Evolutionary conservation across 331 rosid species (phyloP).

Genomic region (Erythrophleum ivorense): DNA sequence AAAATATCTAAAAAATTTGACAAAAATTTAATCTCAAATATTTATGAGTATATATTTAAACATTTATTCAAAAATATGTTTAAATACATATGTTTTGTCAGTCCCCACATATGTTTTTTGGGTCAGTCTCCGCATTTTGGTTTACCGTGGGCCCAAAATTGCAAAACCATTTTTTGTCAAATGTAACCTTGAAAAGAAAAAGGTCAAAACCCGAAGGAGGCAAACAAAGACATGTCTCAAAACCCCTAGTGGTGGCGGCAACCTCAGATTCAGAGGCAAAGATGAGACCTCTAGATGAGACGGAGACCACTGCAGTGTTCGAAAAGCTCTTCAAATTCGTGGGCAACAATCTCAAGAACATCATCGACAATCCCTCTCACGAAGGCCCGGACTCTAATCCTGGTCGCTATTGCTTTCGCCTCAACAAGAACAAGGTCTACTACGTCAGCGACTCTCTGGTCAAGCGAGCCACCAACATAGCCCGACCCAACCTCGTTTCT

Average conservation of each 20-base stretch:
- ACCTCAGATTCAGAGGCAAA: not conserved
- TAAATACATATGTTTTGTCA: no score
- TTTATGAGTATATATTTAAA: no score
- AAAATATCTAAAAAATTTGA: no score
- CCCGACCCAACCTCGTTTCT: slow-evolving; percentile 63
- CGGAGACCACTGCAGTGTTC: slow-evolving; percentile 70
- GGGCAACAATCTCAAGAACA: slow-evolving; percentile 83
- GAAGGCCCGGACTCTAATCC: slow-evolving; percentile 75
- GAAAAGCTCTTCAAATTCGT: slow-evolving; percentile 86
- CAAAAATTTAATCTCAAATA: no score
- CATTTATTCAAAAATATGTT: no score
- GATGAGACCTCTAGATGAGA: slow-evolving; percentile 83
- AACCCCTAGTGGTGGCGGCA: not conserved
- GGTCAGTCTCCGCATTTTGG: no score
- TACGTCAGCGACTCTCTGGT: slow-evolving; percentile 77
- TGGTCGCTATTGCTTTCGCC: slow-evolving; percentile 88
- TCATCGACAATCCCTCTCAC: slow-evolving; percentile 79
- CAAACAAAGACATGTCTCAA: not conserved
- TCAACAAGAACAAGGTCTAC: slow-evolving; percentile 76
- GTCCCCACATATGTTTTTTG: no score
- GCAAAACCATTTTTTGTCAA: not conserved
- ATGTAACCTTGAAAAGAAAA: not conserved
- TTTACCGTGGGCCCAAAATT: no score
- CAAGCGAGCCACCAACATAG: slow-evolving; percentile 80
- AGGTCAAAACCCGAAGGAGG: not conserved